phyloP scores from a whole-genome alignment of 2,329 filamentous ascomycete species.

The Curvularia lunata region DNA sequence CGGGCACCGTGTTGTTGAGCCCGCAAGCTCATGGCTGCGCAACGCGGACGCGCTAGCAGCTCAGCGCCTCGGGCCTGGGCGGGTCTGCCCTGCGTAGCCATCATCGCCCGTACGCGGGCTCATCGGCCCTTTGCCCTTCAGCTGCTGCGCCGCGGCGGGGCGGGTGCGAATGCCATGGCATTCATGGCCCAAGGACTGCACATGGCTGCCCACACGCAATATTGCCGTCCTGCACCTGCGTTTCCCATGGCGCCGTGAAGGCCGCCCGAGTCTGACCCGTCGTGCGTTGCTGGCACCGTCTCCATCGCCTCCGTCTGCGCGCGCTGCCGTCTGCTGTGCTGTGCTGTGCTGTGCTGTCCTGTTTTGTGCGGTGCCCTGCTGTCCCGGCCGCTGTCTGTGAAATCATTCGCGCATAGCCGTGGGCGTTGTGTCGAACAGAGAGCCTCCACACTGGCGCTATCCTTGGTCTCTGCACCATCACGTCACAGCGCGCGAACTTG shows the following conservation, averaged over 20 bases:
- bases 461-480: slow-evolving; percentile 21
- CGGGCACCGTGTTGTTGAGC: neutral
- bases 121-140: neutral
- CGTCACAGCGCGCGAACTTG: slow-evolving; percentile 25
- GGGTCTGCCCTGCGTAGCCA: neutral
- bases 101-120: neutral
- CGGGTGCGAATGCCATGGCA: neutral
- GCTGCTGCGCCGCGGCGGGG: neutral
- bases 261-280: neutral
- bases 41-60: neutral
- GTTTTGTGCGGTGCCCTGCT: no score
- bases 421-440: neutral
- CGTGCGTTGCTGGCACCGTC: neutral
- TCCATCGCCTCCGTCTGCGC: neutral
- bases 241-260: neutral
- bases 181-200: neutral
- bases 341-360: neutral
- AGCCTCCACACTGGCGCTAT: slow-evolving; percentile 24
- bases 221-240: neutral
- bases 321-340: neutral
- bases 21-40: no score
- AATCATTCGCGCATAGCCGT: neutral
- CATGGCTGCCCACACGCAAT: neutral
- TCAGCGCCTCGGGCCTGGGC: neutral
- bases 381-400: neutral